phyloP scores from a whole-genome alignment of 169 alveolate genomes.

The Plasmodium cynomolgi region DNA sequence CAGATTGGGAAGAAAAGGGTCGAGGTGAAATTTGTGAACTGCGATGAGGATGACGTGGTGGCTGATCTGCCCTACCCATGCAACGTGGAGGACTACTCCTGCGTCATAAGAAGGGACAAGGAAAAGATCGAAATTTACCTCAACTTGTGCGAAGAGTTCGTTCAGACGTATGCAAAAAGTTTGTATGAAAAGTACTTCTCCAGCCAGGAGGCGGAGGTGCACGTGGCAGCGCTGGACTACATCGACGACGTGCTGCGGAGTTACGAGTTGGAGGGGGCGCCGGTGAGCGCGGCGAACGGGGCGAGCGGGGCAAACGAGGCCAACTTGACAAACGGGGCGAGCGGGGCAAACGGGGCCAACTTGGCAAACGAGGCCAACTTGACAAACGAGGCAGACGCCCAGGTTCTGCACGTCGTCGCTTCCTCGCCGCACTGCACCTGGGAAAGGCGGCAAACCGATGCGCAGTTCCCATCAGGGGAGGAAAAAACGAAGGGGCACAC shows the following conservation, averaged over 20 bases:
- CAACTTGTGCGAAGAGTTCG: constrained; percentile 32
- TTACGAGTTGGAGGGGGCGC: not conserved
- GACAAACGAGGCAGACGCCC: not conserved
- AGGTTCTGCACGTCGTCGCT: too few relatives aligned
- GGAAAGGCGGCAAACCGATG: not conserved
- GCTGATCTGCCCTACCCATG: constrained; percentile 58
- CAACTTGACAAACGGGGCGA: not conserved
- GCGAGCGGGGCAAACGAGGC: not conserved
- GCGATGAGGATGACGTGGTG: constrained; percentile 22
- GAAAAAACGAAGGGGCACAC: not conserved
- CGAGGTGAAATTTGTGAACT: constrained; percentile 30
- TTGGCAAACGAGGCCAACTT: not conserved
- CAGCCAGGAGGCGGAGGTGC: not conserved
- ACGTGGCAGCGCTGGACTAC: constrained; percentile 17
- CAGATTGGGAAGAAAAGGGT: not conserved
- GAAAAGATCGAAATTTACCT: constrained; percentile 38
- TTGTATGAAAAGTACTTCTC: constrained; percentile 7
- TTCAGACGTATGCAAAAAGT: constrained; percentile 11
- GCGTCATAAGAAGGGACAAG: constrained; percentile 35
- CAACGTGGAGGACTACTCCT: constrained; percentile 14
- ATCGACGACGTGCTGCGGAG: constrained; percentile 38
- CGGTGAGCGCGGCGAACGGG: not conserved
- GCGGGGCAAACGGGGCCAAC: not conserved
- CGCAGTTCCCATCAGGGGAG: not conserved
- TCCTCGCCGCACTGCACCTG: too few relatives aligned